Base-by-base conservation (phyloP, 2,329 filamentous ascomycete genomes). In the Dothideomycetidae sp. region DNA sequence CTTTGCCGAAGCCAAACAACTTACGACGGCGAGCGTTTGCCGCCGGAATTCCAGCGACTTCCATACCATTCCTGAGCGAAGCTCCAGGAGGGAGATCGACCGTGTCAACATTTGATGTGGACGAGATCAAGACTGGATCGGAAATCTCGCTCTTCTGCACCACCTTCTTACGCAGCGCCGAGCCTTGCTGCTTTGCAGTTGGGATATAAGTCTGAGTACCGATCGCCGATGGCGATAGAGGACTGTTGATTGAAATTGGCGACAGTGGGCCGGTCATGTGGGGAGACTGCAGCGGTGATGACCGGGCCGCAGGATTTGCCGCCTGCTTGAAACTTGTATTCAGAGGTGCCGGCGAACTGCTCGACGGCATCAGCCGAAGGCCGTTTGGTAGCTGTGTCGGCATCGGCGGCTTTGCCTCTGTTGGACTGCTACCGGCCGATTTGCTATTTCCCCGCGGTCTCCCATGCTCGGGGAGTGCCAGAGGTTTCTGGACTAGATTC, bases 81-180 rank as follows among this genome's bases (percentile, higher is more conserved):
- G 68, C 66, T 17, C 68, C 68, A n/a, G 63, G 50, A 10, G 71
- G 71, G 9, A 77, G 60, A 23, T 67, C 68, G 23, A 75, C 61
- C 0, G 68, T 68, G 31, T 73, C 70, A 17, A 75, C 64, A 31
- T 70, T 68, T 2, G 68, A 73, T 3, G 73, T 76, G 7, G 62
- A 62, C 2, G 64, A 68, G 16, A 69, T 48, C 42, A 71, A 61
- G 3, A 58, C 60, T 0, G 74, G 74, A 47, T 78, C 73, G 2
- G 71, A 75, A 34, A 78, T 78, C 40, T 70, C 67, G 10, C 62
- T 59, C 53, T 78, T 78, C 44, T 68, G 67, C 33, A 78, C 62
- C 0, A 66, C 62, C 47, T 68, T 68, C 58, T 75, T 77, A 26
- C 70, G 64, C n/a, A 48, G 46, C 16, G 35, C n/a, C 10, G 32